Evolutionary conservation across 2,329 filamentous ascomycete genomes (phyloP), one percentile per base, ranked within the genome.

Genomic region (Epichloe scottii): DNA sequence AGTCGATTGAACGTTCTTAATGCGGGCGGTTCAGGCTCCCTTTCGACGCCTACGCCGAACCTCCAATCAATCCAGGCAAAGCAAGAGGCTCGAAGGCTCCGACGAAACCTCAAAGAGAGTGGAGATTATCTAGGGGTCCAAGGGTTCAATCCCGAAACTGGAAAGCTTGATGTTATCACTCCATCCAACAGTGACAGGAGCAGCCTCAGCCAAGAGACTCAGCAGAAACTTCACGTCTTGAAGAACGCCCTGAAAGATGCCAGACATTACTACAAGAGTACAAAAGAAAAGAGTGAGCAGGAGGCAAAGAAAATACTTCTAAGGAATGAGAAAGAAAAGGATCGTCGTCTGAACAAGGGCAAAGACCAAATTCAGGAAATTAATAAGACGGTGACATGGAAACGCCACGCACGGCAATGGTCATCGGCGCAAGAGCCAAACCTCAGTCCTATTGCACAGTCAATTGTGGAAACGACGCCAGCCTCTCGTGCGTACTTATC

Each of bases 101-200:
- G 77, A 5, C 68, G 68, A 43, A 70, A 61, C 40, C 66, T 80
- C 50, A 76, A 73, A 54, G 70, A 74, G 50, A 78, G 74, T 50
- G 76, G 77, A 4, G 78, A 82, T 59, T 82, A 73, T 58, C 69
- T 82, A 0, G 78, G 77, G 2, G 74, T 81, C 1, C 76, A 79
- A 52, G 78, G 78, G 3, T 67, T 76, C 49, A 81, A 82, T 57
- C 78, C 78, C 0, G 64, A 70, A 41, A 81, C 79, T 0, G 76
- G 79, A 5, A 66, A 73, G 54, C 70, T 73, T 46, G 73, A 79
- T 52, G 62, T 74, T 14, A 63, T 78, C 38, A 77, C 74, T 4
- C 72, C 74, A 7, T 73, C 73, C 3, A 67, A 69, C 14, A 76
- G 72, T 53, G 73, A 72, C 1, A 66, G 67, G 30, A 70, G 68